Evolutionary conservation across 192 early-diverging fungal genomes (phyloP).

Genomic region (Coemansia sp.): DNA sequence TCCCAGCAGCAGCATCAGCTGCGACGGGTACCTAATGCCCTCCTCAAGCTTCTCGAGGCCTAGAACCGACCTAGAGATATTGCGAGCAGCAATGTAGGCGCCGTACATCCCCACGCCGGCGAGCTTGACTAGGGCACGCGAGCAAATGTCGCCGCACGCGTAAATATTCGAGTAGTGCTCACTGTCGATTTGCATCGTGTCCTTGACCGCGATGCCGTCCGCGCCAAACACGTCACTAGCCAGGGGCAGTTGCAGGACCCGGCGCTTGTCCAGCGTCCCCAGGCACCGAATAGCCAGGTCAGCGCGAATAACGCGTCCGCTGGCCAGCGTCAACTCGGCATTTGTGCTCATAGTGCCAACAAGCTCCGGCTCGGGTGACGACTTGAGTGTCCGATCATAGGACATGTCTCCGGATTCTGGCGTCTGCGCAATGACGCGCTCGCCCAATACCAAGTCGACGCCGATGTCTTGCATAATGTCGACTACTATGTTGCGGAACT

Average conservation of each 20-base stretch:
- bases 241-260: slow-evolving; percentile 6
- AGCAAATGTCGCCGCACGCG: slow-evolving; percentile 70
- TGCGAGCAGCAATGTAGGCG: slow-evolving; percentile 35
- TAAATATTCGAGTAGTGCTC: slow-evolving; percentile 62
- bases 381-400: not conserved
- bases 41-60: slow-evolving; percentile 5
- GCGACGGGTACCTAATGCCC: slow-evolving; percentile 11
- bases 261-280: slow-evolving; percentile 9
- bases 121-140: slow-evolving; percentile 31
- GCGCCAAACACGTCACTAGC: slow-evolving; percentile 2
- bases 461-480: slow-evolving; percentile 28
- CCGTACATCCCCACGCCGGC: slow-evolving; percentile 46
- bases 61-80: slow-evolving; percentile 29
- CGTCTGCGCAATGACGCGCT: slow-evolving; percentile 21
- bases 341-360: not conserved
- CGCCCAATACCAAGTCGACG: slow-evolving; percentile 30
- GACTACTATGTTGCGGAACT: slow-evolving; percentile 18
- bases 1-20: slow-evolving; percentile 42
- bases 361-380: not conserved
- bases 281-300: slow-evolving; percentile 35
- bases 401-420: slow-evolving; percentile 26
- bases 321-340: slow-evolving; percentile 16
- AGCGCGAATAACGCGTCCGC: not conserved
- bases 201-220: slow-evolving; percentile 46
- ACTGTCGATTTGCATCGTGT: slow-evolving; percentile 71